Evolutionary conservation across 2,329 filamentous ascomycete genomes (phyloP), one percentile per base, ranked within the genome.

Genomic region (Chaetomiaceae sp.): DNA sequence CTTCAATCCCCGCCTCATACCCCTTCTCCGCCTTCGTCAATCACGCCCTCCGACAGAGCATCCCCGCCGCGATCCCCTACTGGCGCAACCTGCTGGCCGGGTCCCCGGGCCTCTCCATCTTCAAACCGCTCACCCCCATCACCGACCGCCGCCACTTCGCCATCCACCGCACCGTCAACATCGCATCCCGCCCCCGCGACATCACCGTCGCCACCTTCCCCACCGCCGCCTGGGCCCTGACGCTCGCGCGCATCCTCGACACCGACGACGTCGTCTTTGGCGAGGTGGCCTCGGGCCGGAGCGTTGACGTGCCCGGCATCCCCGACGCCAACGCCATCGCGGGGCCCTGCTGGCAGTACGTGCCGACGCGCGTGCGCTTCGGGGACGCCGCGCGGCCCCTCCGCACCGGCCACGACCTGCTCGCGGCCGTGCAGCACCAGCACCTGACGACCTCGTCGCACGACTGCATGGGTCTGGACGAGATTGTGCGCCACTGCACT

Each of bases 401-500:
- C 27, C 4, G 9, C 27, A 29, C 27, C 4, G 27, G 27, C 27
- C 32, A 44, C 17, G 39, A 55, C 8, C 55, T 54, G 11, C 45
- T 63, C 7, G 36, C 50, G 3, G 24, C 42, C 2, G 42, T 60
- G 0, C 58, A 58, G 34, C 37, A 50, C 8, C 47, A 56, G 15
- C 49, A 51, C 27, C 32, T 41, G 33, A 42, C 42, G 2, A 41
- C 41, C 32, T 45, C 48, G 45, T 38, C 56, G 1, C 53, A 59
- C 45, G 62, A 64, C 19, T 1, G 33, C 40, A 53, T 80, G 41
- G 75, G 74, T 0, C 71, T 81, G 50, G 58, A 62, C 2, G 76
- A 81, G 58, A 78, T 81, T 26, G 70, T 71, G 3, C 59, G 64
- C 37, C 52, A 64, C 4, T 77, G 74, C 60, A 68, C 70, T 6